Evolutionary conservation across 495 filamentous ascomycete genomes (phyloP).

Genomic region (Podospora pseudocomata): DNA sequence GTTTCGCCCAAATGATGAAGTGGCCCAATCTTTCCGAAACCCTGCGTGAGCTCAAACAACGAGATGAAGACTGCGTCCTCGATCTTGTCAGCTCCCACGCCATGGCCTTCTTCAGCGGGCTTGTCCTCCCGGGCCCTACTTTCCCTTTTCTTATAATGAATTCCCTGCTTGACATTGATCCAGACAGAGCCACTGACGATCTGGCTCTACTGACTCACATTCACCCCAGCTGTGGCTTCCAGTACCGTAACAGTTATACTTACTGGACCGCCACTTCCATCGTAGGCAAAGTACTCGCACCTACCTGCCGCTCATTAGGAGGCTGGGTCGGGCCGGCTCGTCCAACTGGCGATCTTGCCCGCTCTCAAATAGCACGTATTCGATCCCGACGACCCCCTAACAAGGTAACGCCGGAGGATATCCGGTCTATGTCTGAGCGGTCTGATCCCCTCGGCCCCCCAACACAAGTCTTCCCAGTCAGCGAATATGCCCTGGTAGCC

Average conservation of each 20-base stretch:
- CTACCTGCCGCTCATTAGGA: slow-evolving; percentile 65
- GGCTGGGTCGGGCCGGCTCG: slow-evolving; percentile 68
- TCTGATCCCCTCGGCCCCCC: slow-evolving; percentile 62
- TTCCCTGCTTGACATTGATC: slow-evolving; percentile 66
- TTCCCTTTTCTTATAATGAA: slow-evolving; percentile 72
- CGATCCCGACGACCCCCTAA: slow-evolving; percentile 47
- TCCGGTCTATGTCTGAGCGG: slow-evolving; percentile 55
- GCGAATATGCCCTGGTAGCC: slow-evolving; percentile 56
- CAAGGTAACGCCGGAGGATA: slow-evolving; percentile 49
- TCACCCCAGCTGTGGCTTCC: slow-evolving; percentile 63
- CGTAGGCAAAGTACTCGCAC: slow-evolving; percentile 73
- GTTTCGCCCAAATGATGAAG: slow-evolving; percentile 65
- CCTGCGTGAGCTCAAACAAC: slow-evolving; percentile 53
- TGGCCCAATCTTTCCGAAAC: slow-evolving; percentile 68
- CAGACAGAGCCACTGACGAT: slow-evolving; percentile 53
- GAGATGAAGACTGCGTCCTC: slow-evolving; percentile 51
- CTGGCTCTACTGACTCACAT: slow-evolving; percentile 59
- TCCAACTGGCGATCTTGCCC: slow-evolving; percentile 56
- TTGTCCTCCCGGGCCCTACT: slow-evolving; percentile 64
- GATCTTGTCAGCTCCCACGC: slow-evolving; percentile 60
- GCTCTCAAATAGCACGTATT: slow-evolving; percentile 60
- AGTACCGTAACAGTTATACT: slow-evolving; percentile 62
- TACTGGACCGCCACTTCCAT: slow-evolving; percentile 69
- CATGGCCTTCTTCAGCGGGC: slow-evolving; percentile 68
- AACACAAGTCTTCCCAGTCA: slow-evolving; percentile 54